Base-by-base conservation (phyloP, 2,329 filamentous ascomycete species). In the Fusarium lateritium region DNA sequence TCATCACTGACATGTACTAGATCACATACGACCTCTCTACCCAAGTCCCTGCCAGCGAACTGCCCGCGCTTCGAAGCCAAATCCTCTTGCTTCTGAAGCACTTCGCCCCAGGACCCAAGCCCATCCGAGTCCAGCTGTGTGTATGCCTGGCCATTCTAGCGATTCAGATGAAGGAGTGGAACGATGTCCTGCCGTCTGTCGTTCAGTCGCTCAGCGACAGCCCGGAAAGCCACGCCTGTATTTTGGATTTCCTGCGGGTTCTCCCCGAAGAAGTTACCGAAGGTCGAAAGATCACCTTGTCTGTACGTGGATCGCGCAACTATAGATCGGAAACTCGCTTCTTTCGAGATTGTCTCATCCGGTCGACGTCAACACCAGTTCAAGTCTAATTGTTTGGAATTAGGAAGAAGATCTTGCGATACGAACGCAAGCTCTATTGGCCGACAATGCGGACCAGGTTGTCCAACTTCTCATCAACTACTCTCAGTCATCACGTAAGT, bases 181-280 rank as follows among this genome's bases (percentile, higher is more conserved):
- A 97, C 82, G 92, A 98, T 79, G 96, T 98, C 54, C 84, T 99
- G 67, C 86, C 89, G 46, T 91, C 91, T 53, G 92, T 98, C 49
- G 92, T 97, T 55, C 87, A 90, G 57, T 88, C 92, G 43, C 88
- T 98, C 58, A 91, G 92, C 71, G 89, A 88, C 78, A 91, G 92
- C 76, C 88, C 91, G 64, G 89, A 91, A 76, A 94, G 92, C 78
- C 89, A 96, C 75, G 89, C 94, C 70, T 96, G 92, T 79, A 92
- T 98, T 76, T 86, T 99, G 77, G 96, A 99, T 81, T 99, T 99
- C 81, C 86, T 99, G 71, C 94, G 94, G 80, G 94, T 99, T 76
- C 90, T 99, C 71, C 96, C 96, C 58, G 96, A 99, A 86, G 96
- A 99, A 87, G 96, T 99, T 78, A 98, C 93, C 74, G 95, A 99